A percentile compares a stretch with the other conserved stretches of the same genome.
phyloP scores from a whole-genome alignment of 2,329 filamentous ascomycete genomes.

The Apiospora malaysiana region DNA sequence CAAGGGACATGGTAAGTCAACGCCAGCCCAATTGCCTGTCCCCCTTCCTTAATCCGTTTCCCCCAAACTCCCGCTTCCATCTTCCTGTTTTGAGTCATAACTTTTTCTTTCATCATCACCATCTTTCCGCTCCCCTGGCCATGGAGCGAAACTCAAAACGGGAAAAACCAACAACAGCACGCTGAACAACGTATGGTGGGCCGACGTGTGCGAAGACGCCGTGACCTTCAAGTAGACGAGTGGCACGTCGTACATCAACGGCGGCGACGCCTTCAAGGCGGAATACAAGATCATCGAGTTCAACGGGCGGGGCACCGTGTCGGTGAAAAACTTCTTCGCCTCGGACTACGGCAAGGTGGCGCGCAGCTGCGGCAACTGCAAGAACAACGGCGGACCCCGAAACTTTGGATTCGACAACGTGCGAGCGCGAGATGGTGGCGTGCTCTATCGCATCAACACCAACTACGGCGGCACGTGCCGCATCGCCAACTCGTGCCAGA shows the following conservation, averaged over 20 bases:
- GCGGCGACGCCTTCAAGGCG: slow-evolving; percentile 50
- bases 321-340: slow-evolving; percentile 35
- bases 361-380: slow-evolving; percentile 42
- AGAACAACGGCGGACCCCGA: slow-evolving; percentile 44
- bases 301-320: slow-evolving; percentile 7
- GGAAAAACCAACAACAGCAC: slow-evolving; percentile 27
- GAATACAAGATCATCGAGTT: slow-evolving; percentile 49
- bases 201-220: slow-evolving; percentile 46
- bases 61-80: not conserved
- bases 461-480: slow-evolving; percentile 56
- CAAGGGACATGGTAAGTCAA: slow-evolving; percentile 45
- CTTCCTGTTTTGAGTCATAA: not conserved
- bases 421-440: slow-evolving; percentile 45
- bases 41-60: not conserved
- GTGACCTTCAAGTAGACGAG: slow-evolving; percentile 45
- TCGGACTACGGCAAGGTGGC: slow-evolving; percentile 55
- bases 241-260: slow-evolving; percentile 48
- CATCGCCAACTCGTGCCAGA: slow-evolving; percentile 47
- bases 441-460: slow-evolving; percentile 54
- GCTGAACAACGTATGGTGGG: slow-evolving; percentile 45
- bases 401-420: slow-evolving; percentile 51
- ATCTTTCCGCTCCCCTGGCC: not conserved
- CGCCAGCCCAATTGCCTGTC: slow-evolving; percentile 28
- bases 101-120: not conserved
- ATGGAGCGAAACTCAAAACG: not conserved